These are phyloP conservation scores for Vanrija pseudolonga DNA, from an alignment of 1,284 basidiomycete genomes.

Conservation along the genomic window DNA sequence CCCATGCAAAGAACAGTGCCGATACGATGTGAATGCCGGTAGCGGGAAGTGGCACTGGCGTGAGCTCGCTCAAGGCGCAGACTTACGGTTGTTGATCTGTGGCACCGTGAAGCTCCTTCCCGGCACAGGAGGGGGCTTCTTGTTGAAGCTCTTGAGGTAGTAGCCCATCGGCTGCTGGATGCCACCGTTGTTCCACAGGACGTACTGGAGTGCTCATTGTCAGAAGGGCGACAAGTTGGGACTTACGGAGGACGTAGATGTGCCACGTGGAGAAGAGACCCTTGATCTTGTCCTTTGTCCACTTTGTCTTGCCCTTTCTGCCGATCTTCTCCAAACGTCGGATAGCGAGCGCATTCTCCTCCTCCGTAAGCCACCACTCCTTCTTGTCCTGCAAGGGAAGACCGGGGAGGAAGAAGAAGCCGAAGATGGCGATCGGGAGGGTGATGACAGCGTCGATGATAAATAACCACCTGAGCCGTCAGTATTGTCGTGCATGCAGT, in stretches of 20 bases:
- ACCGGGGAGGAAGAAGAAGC: conserved; percentile 36
- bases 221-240: neutral
- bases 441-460: conserved; percentile 37
- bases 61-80: neutral
- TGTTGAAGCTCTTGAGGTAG: conserved; percentile 42
- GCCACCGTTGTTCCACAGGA: conserved; percentile 33
- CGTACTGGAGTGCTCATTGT: conserved; percentile 25
- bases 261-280: conserved; percentile 32
- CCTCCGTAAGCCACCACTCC: conserved; percentile 26
- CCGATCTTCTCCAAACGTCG: conserved; percentile 22
- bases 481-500: neutral
- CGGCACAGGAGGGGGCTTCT: conserved; percentile 27
- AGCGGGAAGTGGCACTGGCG: conserved; percentile 24
- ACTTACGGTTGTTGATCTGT: conserved; percentile 32
- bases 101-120: conserved; percentile 26
- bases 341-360: conserved; percentile 29
- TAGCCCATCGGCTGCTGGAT: conserved; percentile 33
- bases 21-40: conserved; percentile 33
- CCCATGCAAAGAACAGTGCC: conserved; percentile 30
- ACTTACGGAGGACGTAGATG: conserved; percentile 36
- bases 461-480: conserved; percentile 8
- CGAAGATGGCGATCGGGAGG: conserved; percentile 37
- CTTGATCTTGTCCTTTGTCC: conserved; percentile 22
- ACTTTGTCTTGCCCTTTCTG: conserved; percentile 19
- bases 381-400: conserved; percentile 29